Evolutionary conservation across 2,329 filamentous ascomycete genomes (phyloP).

Genomic region (Epichloe brachyelytri): DNA sequence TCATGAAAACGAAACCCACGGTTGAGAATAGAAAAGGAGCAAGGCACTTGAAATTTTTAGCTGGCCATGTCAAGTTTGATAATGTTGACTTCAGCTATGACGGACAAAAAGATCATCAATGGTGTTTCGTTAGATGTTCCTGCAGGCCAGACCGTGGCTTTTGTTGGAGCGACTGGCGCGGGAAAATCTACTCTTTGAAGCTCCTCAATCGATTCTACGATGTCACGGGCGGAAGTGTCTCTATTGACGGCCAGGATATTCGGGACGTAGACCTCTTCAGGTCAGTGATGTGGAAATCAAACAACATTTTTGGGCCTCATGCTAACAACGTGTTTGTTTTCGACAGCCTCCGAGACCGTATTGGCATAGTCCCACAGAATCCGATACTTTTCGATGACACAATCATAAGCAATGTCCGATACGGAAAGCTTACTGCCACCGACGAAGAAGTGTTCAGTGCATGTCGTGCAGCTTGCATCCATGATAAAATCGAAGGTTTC

Average conservation of each 20-base stretch:
- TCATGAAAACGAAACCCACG: conserved; percentile 45
- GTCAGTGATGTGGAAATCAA: conserved; percentile 12
- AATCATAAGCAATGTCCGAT: conserved; percentile 46
- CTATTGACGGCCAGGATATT: conserved; percentile 44
- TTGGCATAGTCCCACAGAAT: conserved; percentile 44
- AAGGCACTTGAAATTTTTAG: conserved; percentile 34
- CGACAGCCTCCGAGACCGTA: conserved; percentile 35
- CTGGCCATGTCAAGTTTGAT: conserved; percentile 41
- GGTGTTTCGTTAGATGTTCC: conserved; percentile 36
- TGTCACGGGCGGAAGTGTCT: conserved; percentile 36
- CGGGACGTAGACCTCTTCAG: conserved; percentile 38
- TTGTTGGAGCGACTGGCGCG: conserved; percentile 47
- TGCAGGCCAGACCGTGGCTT: conserved; percentile 42
- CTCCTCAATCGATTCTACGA: conserved; percentile 49
- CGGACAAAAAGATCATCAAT: conserved; percentile 43
- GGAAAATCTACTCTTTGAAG: conserved; percentile 47
- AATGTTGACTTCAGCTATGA: conserved; percentile 46
- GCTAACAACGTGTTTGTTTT: conserved; percentile 10
- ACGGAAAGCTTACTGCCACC: conserved; percentile 39
- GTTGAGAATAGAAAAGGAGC: conserved; percentile 40
- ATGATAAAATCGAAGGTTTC: conserved; percentile 44
- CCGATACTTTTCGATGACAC: conserved; percentile 45
- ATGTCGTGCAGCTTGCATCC: conserved; percentile 42
- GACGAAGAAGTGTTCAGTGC: conserved; percentile 43
- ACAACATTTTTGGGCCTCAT: background rate